Percentiles rank a stretch among this genome's conserved stretches.
Conservation (phyloP, 1,284 basidiomycete species). For the Irpex sp. region DNA sequence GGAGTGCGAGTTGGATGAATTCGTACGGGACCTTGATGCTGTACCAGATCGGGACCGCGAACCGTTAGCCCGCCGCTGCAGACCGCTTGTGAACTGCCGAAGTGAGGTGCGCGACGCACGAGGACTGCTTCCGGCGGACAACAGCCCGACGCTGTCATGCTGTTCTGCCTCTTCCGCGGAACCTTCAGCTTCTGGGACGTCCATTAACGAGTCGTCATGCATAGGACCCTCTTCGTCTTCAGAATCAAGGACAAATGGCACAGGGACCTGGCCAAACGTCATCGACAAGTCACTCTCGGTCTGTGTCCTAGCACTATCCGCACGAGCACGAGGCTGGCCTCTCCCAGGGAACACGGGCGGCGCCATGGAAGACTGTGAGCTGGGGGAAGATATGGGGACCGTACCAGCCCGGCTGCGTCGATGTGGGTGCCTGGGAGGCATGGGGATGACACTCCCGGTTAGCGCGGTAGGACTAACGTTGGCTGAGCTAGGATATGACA, state of each 20-base stretch:
- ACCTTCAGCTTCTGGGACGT: slow-evolving; percentile 49
- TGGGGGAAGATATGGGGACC: slow-evolving; percentile 31
- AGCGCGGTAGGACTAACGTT: slow-evolving; percentile 32
- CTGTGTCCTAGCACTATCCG: slow-evolving; percentile 36
- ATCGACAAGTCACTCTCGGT: slow-evolving; percentile 38
- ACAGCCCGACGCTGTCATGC: slow-evolving; percentile 65
- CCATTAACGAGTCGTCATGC: slow-evolving; percentile 41
- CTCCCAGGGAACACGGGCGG: slow-evolving; percentile 41
- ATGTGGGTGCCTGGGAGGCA: slow-evolving; percentile 66
- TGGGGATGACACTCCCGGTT: slow-evolving; percentile 50
- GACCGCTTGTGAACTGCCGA: slow-evolving; percentile 36
- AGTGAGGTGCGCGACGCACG: slow-evolving; percentile 41
- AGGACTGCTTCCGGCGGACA: slow-evolving; percentile 53
- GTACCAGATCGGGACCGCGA: slow-evolving; percentile 26
- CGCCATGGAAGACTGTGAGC: slow-evolving; percentile 41
- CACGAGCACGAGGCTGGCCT: slow-evolving; percentile 35
- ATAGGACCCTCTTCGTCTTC: slow-evolving; percentile 32
- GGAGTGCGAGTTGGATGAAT: slow-evolving; percentile 41
- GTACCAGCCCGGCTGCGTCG: slow-evolving; percentile 42
- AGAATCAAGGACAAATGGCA: slow-evolving; percentile 27
- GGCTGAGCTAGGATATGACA: slow-evolving; percentile 23
- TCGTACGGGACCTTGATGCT: slow-evolving; percentile 43
- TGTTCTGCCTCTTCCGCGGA: slow-evolving; percentile 59
- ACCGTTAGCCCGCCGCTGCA: slow-evolving; percentile 25
- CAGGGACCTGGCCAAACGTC: slow-evolving; percentile 32